Evolutionary conservation across 2,329 filamentous ascomycete species (phyloP).

Genomic region (Penicillium oxalicum): DNA sequence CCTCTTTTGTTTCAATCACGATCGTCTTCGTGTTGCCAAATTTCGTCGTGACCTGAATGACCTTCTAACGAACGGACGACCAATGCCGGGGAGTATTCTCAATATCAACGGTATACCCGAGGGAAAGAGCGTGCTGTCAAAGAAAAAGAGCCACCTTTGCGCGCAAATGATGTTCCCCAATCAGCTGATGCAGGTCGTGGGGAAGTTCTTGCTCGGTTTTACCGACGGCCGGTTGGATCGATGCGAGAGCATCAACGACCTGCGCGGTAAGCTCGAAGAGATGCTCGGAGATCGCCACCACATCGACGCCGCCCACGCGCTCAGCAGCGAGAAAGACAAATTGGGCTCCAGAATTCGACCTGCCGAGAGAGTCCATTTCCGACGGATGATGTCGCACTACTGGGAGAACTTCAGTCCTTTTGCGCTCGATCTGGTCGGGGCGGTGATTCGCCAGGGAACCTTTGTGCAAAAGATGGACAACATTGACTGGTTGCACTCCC

Average conservation of each 20-base stretch:
- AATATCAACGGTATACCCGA: conserved; percentile 49
- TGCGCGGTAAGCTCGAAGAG: conserved; percentile 22
- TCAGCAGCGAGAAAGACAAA: no score
- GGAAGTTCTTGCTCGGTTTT: conserved; percentile 50
- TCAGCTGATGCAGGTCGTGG: conserved; percentile 7
- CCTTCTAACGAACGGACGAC: conserved; percentile 43
- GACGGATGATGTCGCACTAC: conserved; percentile 40
- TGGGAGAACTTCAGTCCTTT: conserved; percentile 38
- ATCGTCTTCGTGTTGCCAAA: conserved; percentile 55
- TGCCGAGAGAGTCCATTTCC: conserved; percentile 35
- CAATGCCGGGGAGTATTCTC: conserved; percentile 64
- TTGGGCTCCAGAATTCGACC: not conserved
- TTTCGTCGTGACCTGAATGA: conserved; percentile 52
- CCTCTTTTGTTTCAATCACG: conserved; percentile 46
- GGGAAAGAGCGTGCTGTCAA: not conserved
- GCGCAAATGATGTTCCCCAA: conserved; percentile 17
- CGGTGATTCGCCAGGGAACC: conserved; percentile 38
- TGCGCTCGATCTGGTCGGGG: conserved; percentile 35
- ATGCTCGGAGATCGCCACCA: conserved; percentile 43
- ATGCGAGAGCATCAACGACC: conserved; percentile 40
- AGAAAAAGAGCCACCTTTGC: not conserved
- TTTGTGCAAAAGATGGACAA: conserved; percentile 60
- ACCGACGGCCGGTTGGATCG: conserved; percentile 46
- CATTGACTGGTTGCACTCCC: conserved; percentile 74
- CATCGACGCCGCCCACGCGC: no score